A percentile compares a stretch with the other conserved stretches of the same genome.
Conservation (phyloP, 257 asterid species). For the Lycium ferocissimum region DNA sequence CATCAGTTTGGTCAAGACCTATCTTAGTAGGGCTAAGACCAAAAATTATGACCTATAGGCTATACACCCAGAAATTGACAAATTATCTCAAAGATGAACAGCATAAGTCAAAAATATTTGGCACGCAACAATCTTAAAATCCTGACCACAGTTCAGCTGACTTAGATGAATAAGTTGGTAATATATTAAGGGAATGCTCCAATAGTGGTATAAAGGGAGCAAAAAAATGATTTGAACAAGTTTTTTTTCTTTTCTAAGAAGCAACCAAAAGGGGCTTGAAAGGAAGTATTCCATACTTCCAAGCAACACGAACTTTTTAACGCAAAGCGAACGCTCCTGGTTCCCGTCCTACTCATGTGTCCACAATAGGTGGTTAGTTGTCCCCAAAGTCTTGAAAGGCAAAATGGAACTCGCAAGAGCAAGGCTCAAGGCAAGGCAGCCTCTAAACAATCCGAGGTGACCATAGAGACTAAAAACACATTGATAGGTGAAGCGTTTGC, state of each 20-base stretch:
- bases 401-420: background rate
- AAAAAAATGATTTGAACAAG: background rate
- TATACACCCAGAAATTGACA: background rate
- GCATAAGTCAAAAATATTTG: background rate
- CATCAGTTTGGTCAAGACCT: slow-evolving; percentile 2
- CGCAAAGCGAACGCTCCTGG: background rate
- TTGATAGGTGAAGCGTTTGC: background rate
- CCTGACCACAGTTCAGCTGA: background rate
- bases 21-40: slow-evolving; percentile 1
- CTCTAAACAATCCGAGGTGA: background rate
- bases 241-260: slow-evolving; percentile 12
- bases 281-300: background rate
- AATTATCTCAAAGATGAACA: background rate
- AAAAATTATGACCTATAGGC: background rate
- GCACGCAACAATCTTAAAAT: slow-evolving; percentile 13
- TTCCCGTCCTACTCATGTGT: background rate
- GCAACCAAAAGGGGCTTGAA: background rate
- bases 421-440: background rate
- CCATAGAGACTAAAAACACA: background rate
- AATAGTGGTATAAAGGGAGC: slow-evolving; percentile 9
- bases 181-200: background rate
- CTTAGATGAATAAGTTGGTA: background rate
- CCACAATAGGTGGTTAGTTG: slow-evolving; percentile 14
- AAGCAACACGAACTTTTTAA: background rate
- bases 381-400: slow-evolving; percentile 3